These are phyloP conservation scores for Clitopilus hobsonii DNA, from an alignment of 768 basidiomycete species.

Conservation along the genomic window DNA sequence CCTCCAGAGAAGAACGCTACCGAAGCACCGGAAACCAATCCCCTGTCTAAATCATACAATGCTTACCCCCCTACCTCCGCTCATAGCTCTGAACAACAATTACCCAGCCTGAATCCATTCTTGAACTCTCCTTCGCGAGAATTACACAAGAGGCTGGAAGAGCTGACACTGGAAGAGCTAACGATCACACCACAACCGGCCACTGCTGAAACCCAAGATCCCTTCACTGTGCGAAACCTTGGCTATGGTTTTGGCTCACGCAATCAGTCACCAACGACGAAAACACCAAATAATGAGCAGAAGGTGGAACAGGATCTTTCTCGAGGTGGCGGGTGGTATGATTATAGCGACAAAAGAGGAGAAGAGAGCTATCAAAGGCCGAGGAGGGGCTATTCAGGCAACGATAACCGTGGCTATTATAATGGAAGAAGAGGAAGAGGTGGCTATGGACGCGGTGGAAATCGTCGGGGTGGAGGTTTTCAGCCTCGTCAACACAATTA, in stretches of 20 bases:
- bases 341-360: neutral
- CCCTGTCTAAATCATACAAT: neutral
- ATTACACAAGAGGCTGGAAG: conserved; percentile 7
- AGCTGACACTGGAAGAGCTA: conserved; percentile 8
- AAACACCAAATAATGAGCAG: neutral
- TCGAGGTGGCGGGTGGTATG: neutral
- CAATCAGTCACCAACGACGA: neutral
- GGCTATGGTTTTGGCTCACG: conserved; percentile 60
- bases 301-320: neutral
- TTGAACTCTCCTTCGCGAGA: neutral
- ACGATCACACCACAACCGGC: neutral
- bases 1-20: neutral
- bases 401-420: conserved; percentile 24
- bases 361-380: neutral
- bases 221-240: conserved; percentile 55
- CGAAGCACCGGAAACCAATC: neutral
- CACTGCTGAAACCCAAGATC: conserved; percentile 19
- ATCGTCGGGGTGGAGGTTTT: conserved; percentile 29
- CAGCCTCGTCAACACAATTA: conserved; percentile 23
- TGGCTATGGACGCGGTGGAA: conserved; percentile 32
- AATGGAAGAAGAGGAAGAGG: conserved; percentile 20
- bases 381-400: conserved; percentile 19
- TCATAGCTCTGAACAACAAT: neutral
- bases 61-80: neutral
- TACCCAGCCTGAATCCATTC: neutral